phyloP scores from a whole-genome alignment of 31 red algal genomes.

The Asparagopsis taxiformis region DNA sequence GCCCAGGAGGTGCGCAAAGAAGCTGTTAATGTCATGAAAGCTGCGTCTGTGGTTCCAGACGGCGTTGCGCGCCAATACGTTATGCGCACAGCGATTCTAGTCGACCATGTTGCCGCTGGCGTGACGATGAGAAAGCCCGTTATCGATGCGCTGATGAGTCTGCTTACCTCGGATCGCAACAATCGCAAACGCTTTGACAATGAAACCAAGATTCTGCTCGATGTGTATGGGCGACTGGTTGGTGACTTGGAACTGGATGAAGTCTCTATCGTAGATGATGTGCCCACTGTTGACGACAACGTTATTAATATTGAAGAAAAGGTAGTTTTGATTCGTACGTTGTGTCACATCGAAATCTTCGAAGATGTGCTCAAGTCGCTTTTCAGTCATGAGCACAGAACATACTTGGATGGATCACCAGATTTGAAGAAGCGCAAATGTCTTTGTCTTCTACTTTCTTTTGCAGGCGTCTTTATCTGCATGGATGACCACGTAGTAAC shows the following conservation, averaged over 20 bases:
- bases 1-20: conserved; percentile 42
- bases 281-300: neutral
- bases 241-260: conserved; percentile 19
- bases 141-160: conserved; percentile 17
- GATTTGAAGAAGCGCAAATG: conserved; percentile 37
- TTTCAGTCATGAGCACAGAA: conserved; percentile 45
- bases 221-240: conserved; percentile 23
- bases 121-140: conserved; percentile 5
- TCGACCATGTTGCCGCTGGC: conserved; percentile 1
- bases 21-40: conserved; percentile 9
- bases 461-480: conserved; percentile 23
- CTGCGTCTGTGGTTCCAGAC: conserved; percentile 10
- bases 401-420: conserved; percentile 21
- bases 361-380: conserved; percentile 36
- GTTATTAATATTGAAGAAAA: conserved; percentile 10
- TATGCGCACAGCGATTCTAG: conserved; percentile 19
- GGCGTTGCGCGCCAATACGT: conserved; percentile 16
- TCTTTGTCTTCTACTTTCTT: conserved; percentile 23
- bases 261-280: conserved; percentile 5
- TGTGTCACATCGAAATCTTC: conserved; percentile 39
- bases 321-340: conserved; percentile 19
- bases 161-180: neutral
- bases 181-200: conserved; percentile 6
- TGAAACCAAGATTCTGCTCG: conserved; percentile 15
- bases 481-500: conserved; percentile 18